Base-by-base conservation (phyloP, 192 early-diverging fungal species). In the Coemansia sp. region DNA sequence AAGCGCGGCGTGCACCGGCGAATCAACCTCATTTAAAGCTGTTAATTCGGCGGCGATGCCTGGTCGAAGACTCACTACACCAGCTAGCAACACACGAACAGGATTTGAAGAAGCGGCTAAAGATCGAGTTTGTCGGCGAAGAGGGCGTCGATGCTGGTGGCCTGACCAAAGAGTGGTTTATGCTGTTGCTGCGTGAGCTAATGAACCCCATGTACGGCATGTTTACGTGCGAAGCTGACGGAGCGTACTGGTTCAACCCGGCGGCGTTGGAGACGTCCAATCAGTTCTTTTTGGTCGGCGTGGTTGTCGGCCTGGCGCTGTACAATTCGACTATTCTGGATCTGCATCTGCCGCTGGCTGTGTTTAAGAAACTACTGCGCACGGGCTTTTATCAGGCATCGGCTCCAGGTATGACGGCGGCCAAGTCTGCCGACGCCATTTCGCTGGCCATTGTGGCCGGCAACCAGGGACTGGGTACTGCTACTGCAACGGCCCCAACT, bases 61-160 rank as follows among this genome's bases (percentile, higher is more conserved):
- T 91, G 56, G 88, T 93, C 26, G 87, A 89, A 52, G 89, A 92
- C 57, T 93, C 89, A 42, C 57, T 91, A 40, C 75, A 81, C 28
- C 88, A 97, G 86, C 68, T 98, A 52, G 85, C 88, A 0, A 82
- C 82, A 20, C 87, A 86, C 50, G 83, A 89, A 60, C 85, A 88
- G 59, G 94, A 96, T 55, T 60, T 98, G 51, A 95, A 94, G 60
- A 98, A 98, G 74, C 90, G 92, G 14, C 76, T 98, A 7, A 82
- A 89, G n/a, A 90, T 98, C 42, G 85, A 92, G 63, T 98, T 98
- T 85, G 83, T 90, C 26, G 95, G 89, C 4, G 95, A 98, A 76
- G 94, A 94, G 51, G 96, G 94, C 4, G 86, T 98, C 5, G 95
- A 97, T 78, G 94, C 91, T n/a, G 96, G 96, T 38, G 96, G 96